Conservation (phyloP, 2,329 filamentous ascomycete genomes). For the Fusarium dimerum region DNA sequence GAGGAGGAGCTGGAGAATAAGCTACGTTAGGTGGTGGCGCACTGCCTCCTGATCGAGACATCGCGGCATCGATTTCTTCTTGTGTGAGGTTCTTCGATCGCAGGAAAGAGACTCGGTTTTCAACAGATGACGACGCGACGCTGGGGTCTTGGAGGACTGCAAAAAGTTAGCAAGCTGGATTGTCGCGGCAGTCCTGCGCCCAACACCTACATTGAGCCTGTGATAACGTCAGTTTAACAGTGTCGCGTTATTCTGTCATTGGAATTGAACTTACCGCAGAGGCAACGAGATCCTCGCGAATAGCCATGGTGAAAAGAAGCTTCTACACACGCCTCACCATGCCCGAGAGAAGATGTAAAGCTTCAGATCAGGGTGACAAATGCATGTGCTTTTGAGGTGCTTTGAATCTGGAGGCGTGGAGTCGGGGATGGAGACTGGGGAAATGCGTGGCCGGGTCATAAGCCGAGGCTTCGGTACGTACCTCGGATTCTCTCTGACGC, state of each 20-base stretch:
- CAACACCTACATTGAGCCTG: slow-evolving; percentile 45
- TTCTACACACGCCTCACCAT: slow-evolving; percentile 22
- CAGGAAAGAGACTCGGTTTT: slow-evolving; percentile 89
- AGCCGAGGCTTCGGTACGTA: slow-evolving; percentile 35
- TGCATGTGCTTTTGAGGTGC: slow-evolving; percentile 32
- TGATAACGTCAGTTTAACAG: slow-evolving; percentile 17
- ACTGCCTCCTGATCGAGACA: slow-evolving; percentile 72
- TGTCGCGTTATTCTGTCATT: not conserved
- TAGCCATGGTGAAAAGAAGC: slow-evolving; percentile 60
- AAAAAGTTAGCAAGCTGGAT: slow-evolving; percentile 17
- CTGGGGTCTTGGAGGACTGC: slow-evolving; percentile 91
- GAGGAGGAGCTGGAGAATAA: slow-evolving; percentile 44
- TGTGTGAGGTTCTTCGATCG: slow-evolving; percentile 96
- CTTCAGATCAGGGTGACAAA: slow-evolving; percentile 23
- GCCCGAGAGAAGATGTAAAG: slow-evolving; percentile 12
- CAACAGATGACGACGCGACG: slow-evolving; percentile 84
- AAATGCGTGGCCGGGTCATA: slow-evolving; percentile 26
- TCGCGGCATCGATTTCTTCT: slow-evolving; percentile 86
- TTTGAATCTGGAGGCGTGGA: slow-evolving; percentile 13
- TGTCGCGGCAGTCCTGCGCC: not conserved
- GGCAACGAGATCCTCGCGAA: slow-evolving; percentile 89
- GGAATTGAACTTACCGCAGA: slow-evolving; percentile 63
- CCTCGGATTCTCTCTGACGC: not conserved
- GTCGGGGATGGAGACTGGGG: slow-evolving; percentile 26
- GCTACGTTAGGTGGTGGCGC: slow-evolving; percentile 42